A percentile compares a stretch with the other conserved stretches of the same genome.
phyloP scores from a whole-genome alignment of 371 early-diverging fungal genomes.

The Haplosporangium sp. region DNA sequence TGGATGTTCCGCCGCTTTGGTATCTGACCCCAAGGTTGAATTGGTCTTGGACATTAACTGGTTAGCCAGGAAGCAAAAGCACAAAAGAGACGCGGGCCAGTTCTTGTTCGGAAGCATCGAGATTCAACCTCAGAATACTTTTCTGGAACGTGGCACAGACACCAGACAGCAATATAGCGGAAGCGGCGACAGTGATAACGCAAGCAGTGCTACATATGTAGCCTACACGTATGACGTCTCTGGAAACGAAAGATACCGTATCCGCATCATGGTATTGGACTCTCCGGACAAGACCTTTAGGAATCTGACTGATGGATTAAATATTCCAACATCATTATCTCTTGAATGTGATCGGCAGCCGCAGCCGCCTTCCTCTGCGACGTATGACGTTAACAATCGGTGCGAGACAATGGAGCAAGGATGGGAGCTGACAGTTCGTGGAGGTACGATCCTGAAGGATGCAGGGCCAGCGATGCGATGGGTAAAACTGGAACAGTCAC shows the following conservation, averaged over 20 bases:
- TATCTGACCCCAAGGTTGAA: constrained; percentile 4
- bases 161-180: background rate
- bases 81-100: constrained; percentile 3
- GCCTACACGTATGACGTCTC: constrained; percentile 58
- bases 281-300: background rate
- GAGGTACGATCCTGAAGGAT: constrained; percentile 47
- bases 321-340: no score
- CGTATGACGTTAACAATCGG: background rate
- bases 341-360: background rate
- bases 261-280: constrained; percentile 35
- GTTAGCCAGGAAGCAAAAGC: constrained; percentile 11
- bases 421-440: no score
- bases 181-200: no score
- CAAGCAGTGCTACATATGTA: constrained; percentile 14
- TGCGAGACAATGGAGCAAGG: constrained; percentile 1
- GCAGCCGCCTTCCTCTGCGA: background rate
- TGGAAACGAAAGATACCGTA: constrained; percentile 57
- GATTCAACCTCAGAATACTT: constrained; percentile 30
- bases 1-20: constrained; percentile 6
- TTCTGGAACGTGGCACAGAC: background rate
- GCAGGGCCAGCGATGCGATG: constrained; percentile 54
- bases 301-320: background rate
- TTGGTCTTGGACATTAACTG: constrained; percentile 32
- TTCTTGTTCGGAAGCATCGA: constrained; percentile 38
- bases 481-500: constrained; percentile 29